phyloP scores from a whole-genome alignment of 441 rosid species.

The Jatropha multifida region DNA sequence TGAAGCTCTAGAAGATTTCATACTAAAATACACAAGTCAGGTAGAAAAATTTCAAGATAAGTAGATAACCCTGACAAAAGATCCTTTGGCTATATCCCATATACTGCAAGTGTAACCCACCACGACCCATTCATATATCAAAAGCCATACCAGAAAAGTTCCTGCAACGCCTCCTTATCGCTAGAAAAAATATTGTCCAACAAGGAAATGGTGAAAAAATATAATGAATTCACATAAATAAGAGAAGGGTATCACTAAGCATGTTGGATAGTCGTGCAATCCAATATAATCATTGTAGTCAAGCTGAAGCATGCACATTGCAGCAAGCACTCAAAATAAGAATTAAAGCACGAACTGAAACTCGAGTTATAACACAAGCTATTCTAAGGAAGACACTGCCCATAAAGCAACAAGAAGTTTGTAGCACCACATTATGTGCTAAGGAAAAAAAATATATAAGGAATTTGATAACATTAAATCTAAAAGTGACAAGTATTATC shows the following conservation, averaged over 20 bases:
- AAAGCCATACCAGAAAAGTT: neutral
- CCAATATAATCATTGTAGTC: neutral
- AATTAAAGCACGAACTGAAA: neutral
- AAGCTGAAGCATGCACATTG: neutral
- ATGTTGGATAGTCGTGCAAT: neutral
- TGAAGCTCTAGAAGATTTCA: too few species aligned
- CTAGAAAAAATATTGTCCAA: neutral
- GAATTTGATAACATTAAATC: constrained; percentile 1
- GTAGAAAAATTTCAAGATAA: too few species aligned
- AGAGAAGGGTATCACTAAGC: neutral
- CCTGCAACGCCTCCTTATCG: neutral
- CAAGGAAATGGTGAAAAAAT: neutral
- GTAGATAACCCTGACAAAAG: too few species aligned
- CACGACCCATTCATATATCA: neutral
- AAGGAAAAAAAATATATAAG: constrained; percentile 1
- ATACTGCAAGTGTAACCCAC: neutral
- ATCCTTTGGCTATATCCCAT: too few species aligned
- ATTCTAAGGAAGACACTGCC: neutral
- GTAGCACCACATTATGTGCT: neutral
- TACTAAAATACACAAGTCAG: too few species aligned
- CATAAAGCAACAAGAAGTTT: constrained; percentile 10
- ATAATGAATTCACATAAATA: neutral
- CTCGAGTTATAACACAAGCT: constrained; percentile 8
- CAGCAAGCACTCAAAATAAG: constrained; percentile 6
- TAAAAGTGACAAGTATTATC: constrained; percentile 10